Conservation (phyloP, 805 yeast species). For the Candida orba region DNA sequence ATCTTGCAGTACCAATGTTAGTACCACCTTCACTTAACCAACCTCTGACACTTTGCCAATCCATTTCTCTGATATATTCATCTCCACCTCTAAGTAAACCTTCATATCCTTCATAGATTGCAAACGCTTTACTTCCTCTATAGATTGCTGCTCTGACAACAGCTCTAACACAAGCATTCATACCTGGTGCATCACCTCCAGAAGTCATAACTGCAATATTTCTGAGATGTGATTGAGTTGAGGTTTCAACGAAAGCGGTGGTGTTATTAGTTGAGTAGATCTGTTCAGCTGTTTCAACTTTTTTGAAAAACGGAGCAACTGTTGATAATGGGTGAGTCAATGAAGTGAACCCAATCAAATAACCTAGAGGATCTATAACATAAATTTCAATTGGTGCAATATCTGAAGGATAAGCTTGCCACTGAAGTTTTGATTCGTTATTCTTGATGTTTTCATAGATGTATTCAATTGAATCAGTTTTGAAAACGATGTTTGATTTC, state of each 20-base stretch:
- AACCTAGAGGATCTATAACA: conserved; percentile 78
- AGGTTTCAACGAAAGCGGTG: conserved; percentile 7
- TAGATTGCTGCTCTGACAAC: conserved; percentile 87
- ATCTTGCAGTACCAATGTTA: conserved; percentile 71
- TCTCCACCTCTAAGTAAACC: conserved; percentile 87
- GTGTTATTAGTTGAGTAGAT: conserved; percentile 14
- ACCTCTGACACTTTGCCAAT: conserved; percentile 69
- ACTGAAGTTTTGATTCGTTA: conserved; percentile 23
- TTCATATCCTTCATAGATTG: conserved; percentile 89
- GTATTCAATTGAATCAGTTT: conserved; percentile 23
- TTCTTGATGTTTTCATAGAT: conserved; percentile 23
- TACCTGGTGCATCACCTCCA: conserved; percentile 98
- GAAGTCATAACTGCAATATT: conserved; percentile 94
- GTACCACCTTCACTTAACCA: conserved; percentile 72
- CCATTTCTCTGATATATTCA: conserved; percentile 48
- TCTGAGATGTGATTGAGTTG: conserved; percentile 3
- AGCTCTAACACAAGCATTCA: conserved; percentile 93
- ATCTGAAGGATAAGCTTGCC: conserved; percentile 64
- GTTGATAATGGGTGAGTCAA: conserved; percentile 48
- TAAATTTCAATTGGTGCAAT: conserved; percentile 70
- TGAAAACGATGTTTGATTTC: conserved; percentile 33
- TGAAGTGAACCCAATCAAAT: conserved; percentile 71
- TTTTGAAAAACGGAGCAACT: conserved; percentile 29
- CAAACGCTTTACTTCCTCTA: conserved; percentile 83
- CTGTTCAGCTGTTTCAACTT: neutral